phyloP scores from a whole-genome alignment of 129 eudicot genomes.

The Rutidosis leptorrhynchoides region DNA sequence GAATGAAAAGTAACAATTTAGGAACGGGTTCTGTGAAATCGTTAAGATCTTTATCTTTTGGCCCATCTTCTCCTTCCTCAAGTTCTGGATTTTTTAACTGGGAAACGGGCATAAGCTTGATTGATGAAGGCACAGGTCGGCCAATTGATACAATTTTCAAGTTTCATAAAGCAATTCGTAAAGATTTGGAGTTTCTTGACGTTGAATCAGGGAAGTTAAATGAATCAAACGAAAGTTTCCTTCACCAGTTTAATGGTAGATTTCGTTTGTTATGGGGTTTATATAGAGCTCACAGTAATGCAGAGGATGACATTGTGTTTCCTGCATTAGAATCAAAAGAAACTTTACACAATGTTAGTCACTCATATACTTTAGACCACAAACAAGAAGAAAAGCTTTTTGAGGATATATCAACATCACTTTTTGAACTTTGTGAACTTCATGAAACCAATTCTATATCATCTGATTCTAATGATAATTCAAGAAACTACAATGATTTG shows the following conservation, averaged over 20 bases:
- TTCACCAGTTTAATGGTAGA: constrained; percentile 84
- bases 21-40: constrained; percentile 72
- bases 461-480: constrained; percentile 27
- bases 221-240: constrained; percentile 65
- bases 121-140: constrained; percentile 55
- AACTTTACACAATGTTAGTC: constrained; percentile 91
- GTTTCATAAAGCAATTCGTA: constrained; percentile 94
- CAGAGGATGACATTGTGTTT: constrained; percentile 97
- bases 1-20: constrained; percentile 61
- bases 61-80: constrained; percentile 86
- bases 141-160: constrained; percentile 94
- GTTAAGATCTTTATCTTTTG: constrained; percentile 75
- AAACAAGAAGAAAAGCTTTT: constrained; percentile 93
- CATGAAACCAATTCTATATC: constrained; percentile 38
- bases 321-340: constrained; percentile 98
- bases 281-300: constrained; percentile 96
- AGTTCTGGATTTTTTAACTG: constrained; percentile 89
- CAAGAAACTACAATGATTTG: constrained; percentile 68
- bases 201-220: constrained; percentile 83
- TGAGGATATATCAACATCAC: constrained; percentile 88
- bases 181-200: constrained; percentile 90
- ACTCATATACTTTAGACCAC: constrained; percentile 95
- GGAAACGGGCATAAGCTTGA: constrained; percentile 77
- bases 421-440: constrained; percentile 73
- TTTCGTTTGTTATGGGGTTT: constrained; percentile 97